Conservation (phyloP, 345 rosid genomes). For the Microthlaspi erraticum region DNA sequence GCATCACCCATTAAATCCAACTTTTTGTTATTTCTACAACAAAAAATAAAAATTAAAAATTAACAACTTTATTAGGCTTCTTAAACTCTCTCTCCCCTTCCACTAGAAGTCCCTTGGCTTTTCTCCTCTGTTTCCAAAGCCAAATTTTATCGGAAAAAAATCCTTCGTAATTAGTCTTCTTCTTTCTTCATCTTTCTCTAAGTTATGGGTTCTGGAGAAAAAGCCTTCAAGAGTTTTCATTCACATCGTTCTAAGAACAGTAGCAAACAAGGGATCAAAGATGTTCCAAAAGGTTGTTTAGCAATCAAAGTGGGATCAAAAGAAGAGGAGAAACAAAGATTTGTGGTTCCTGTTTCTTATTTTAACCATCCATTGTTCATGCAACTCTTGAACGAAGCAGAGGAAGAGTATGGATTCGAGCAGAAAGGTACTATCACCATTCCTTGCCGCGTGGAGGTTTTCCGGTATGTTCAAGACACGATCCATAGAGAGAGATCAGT, state of each 20-base stretch:
- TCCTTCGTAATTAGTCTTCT: not conserved
- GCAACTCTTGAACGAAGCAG: constrained; percentile 61
- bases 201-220: constrained; percentile 40
- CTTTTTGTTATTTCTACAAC: constrained; percentile 12
- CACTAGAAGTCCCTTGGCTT: constrained; percentile 50
- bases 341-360: constrained; percentile 59
- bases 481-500: constrained; percentile 60
- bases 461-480: constrained; percentile 53
- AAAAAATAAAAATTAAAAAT: constrained; percentile 40
- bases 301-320: constrained; percentile 60
- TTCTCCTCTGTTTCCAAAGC: constrained; percentile 34
- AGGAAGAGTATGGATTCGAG: constrained; percentile 66
- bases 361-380: constrained; percentile 66
- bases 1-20: constrained; percentile 29
- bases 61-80: constrained; percentile 43
- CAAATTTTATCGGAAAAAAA: constrained; percentile 12
- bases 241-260: constrained; percentile 28
- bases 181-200: not conserved
- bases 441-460: constrained; percentile 66
- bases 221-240: constrained; percentile 29
- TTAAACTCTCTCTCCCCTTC: constrained; percentile 36
- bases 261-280: constrained; percentile 45
- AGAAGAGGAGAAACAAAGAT: constrained; percentile 55
- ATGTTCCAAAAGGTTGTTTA: constrained; percentile 64
- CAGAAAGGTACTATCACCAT: constrained; percentile 69